phyloP scores from a whole-genome alignment of 1,284 basidiomycete species.

The Ganoderma meredithae region DNA sequence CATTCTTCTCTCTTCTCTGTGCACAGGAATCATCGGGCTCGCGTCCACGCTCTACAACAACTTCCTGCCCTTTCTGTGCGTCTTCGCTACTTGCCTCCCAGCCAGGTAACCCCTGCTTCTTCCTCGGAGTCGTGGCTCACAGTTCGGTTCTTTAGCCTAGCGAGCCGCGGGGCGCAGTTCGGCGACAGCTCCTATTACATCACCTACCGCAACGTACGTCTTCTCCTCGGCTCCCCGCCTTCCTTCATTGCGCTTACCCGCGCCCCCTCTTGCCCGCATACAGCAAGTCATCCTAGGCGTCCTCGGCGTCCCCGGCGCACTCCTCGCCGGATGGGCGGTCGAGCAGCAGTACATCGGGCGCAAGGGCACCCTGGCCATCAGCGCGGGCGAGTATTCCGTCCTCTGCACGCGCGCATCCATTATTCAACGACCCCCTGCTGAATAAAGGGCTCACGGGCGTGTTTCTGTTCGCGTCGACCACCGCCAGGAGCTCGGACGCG shows the following conservation, averaged over 20 bases:
- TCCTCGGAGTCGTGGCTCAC: neutral
- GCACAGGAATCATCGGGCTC: constrained; percentile 63
- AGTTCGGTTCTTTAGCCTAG: constrained; percentile 42
- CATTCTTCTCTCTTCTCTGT: neutral
- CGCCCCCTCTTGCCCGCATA: neutral
- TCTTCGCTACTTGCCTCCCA: constrained; percentile 8
- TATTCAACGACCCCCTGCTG: constrained; percentile 48
- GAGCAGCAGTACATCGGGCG: constrained; percentile 69
- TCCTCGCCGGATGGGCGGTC: constrained; percentile 69
- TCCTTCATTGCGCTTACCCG: constrained; percentile 4
- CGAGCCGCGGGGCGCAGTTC: constrained; percentile 55
- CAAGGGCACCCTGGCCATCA: constrained; percentile 65
- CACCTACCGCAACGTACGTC: constrained; percentile 59
- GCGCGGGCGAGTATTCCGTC: constrained; percentile 52
- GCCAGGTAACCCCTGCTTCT: neutral
- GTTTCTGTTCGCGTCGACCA: constrained; percentile 77
- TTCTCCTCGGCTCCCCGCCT: constrained; percentile 8
- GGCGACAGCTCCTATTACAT: constrained; percentile 57
- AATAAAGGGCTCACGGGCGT: constrained; percentile 69
- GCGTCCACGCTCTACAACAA: constrained; percentile 68
- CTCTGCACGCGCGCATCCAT: constrained; percentile 46
- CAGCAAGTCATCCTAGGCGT: constrained; percentile 67
- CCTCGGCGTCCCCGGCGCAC: constrained; percentile 72
- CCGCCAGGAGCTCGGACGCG: constrained; percentile 68
- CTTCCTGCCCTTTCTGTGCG: constrained; percentile 57